Evolutionary conservation across 1,139 yeast genomes (phyloP).

Genomic region (Sugiyamaella grinbergsii): DNA sequence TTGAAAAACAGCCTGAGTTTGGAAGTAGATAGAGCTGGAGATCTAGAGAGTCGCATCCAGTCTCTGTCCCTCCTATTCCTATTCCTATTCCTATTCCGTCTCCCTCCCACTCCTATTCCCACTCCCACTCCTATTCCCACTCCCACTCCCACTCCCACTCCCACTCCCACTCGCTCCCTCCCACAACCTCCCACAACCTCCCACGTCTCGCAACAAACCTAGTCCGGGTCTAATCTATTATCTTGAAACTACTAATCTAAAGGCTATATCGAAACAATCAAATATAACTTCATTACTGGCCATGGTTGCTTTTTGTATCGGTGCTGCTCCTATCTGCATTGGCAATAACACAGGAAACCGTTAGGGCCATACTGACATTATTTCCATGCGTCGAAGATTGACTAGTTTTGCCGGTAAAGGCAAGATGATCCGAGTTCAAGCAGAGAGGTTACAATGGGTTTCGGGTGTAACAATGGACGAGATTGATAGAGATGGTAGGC

Average conservation of each 20-base stretch:
- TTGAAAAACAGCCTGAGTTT: no score
- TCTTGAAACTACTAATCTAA: no score
- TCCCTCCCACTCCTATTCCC: not conserved
- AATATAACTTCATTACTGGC: conserved; percentile 1
- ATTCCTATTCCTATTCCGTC: not conserved
- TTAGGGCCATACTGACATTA: no score
- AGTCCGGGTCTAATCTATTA: no score
- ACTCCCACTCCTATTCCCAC: not conserved
- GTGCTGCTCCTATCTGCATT: not conserved
- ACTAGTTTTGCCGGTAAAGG: conserved; percentile 1
- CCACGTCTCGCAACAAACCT: no score
- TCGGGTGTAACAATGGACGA: not conserved
- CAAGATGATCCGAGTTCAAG: not conserved
- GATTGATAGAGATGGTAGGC: no score
- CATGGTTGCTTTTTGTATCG: not conserved
- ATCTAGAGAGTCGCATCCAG: no score
- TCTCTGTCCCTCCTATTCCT: not conserved
- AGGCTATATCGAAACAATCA: not conserved
- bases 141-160: not conserved
- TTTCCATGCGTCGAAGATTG: conserved; percentile 16
- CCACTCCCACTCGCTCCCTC: not conserved
- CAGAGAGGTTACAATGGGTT: conserved; percentile 5
- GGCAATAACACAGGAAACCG: not conserved
- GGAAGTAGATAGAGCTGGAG: no score
- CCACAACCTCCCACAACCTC: no score